phyloP scores from a whole-genome alignment of 495 filamentous ascomycete species.

The Trichoderma parareesei region DNA sequence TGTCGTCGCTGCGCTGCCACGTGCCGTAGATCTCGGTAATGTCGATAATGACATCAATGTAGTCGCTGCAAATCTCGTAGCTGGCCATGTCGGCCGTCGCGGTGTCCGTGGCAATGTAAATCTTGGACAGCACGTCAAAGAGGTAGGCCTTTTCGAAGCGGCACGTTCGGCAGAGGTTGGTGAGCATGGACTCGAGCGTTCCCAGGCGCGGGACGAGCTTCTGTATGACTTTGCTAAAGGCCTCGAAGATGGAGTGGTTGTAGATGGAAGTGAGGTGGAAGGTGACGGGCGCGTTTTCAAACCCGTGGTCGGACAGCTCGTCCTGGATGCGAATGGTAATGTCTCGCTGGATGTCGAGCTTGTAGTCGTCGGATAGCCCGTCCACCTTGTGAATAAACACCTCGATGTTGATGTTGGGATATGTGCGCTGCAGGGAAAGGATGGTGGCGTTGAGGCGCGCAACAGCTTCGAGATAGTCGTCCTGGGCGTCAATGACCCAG shows the following conservation, averaged over 20 bases:
- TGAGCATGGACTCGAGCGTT: conserved; percentile 84
- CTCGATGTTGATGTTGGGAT: conserved; percentile 88
- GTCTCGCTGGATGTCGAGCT: conserved; percentile 85
- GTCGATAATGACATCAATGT: conserved; percentile 95
- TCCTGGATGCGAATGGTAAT: conserved; percentile 95
- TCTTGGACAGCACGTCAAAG: conserved; percentile 94
- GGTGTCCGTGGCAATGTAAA: conserved; percentile 94
- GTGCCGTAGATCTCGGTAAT: conserved; percentile 85
- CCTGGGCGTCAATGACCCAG: conserved; percentile 97
- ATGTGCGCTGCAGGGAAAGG: conserved; percentile 73
- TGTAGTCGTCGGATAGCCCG: conserved; percentile 88
- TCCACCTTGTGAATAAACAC: conserved; percentile 99
- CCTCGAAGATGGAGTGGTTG: conserved; percentile 96
- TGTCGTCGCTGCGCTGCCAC: conserved; percentile 49
- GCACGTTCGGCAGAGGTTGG: conserved; percentile 79
- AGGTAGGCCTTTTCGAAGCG: conserved; percentile 96
- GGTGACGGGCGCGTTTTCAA: conserved; percentile 83
- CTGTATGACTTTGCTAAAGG: conserved; percentile 95
- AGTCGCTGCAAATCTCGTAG: conserved; percentile 97
- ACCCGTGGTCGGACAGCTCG: conserved; percentile 82
- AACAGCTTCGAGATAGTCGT: conserved; percentile 89
- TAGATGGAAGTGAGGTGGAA: conserved; percentile 96
- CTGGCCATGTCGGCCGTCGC: conserved; percentile 84
- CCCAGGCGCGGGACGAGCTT: conserved; percentile 90
- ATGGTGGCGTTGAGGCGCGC: conserved; percentile 80